Percentiles rank a stretch among this genome's conserved stretches.
These are phyloP conservation scores for Zymoseptoria tritici DNA, from an alignment of 2,329 filamentous ascomycete species.

Conservation along the genomic window DNA sequence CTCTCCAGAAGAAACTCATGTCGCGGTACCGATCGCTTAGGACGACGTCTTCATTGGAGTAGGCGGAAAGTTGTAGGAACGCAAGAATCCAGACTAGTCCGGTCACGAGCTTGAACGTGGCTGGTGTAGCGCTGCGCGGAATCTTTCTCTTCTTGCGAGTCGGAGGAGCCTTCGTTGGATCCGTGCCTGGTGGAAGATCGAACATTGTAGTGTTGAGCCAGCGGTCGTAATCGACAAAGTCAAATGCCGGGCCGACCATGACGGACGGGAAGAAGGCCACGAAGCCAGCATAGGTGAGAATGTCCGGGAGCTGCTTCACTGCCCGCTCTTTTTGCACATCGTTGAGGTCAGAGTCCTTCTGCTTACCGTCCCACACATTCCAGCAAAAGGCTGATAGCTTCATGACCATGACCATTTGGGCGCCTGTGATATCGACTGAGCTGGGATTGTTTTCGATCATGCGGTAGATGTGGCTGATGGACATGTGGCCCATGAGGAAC, in stretches of 20 bases:
- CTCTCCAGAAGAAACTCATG: slow-evolving; percentile 61
- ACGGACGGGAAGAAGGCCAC: slow-evolving; percentile 92
- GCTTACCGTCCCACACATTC: slow-evolving; percentile 89
- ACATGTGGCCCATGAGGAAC: slow-evolving; percentile 94
- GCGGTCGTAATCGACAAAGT: slow-evolving; percentile 82
- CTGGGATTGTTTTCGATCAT: slow-evolving; percentile 62
- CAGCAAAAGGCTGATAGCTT: slow-evolving; percentile 95
- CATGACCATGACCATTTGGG: slow-evolving; percentile 98
- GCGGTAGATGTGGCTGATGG: slow-evolving; percentile 76
- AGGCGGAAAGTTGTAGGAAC: slow-evolving; percentile 65
- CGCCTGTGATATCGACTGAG: slow-evolving; percentile 77
- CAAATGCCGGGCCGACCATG: slow-evolving; percentile 85
- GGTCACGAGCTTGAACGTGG: slow-evolving; percentile 63
- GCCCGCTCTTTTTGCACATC: slow-evolving; percentile 79
- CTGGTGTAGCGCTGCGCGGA: slow-evolving; percentile 80
- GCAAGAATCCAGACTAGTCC: slow-evolving; percentile 73
- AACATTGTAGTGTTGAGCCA: slow-evolving; percentile 97
- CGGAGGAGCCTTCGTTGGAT: slow-evolving; percentile 74
- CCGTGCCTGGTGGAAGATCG: slow-evolving; percentile 70
- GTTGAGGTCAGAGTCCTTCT: slow-evolving; percentile 71
- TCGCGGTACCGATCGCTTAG: slow-evolving; percentile 59
- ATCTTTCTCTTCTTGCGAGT: slow-evolving; percentile 89
- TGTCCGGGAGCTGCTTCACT: slow-evolving; percentile 62
- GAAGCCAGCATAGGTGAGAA: slow-evolving; percentile 81
- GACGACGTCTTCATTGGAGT: slow-evolving; percentile 58